Conservation (phyloP, 2,329 filamentous ascomycete genomes). For the Didymella lethalis region DNA sequence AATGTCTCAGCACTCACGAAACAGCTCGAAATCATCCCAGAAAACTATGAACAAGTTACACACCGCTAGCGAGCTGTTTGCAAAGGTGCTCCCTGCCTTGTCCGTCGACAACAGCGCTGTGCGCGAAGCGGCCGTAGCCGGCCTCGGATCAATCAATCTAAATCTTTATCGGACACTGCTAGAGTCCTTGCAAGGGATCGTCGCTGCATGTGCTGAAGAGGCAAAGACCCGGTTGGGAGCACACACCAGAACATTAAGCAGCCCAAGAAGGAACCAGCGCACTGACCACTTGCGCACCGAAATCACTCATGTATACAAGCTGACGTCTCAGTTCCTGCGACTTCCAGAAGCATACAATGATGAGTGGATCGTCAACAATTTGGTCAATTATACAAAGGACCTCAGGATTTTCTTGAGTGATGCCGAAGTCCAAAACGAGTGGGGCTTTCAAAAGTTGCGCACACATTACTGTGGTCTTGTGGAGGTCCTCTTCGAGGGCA, state of each 20-base stretch:
- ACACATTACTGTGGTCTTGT: conserved; percentile 94
- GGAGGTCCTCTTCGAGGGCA: conserved; percentile 90
- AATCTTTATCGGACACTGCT: conserved; percentile 91
- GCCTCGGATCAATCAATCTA: conserved; percentile 92
- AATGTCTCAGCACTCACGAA: conserved; percentile 78
- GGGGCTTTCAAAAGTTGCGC: conserved; percentile 89
- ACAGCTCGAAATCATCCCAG: conserved; percentile 75
- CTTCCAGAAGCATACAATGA: conserved; percentile 80
- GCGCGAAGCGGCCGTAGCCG: conserved; percentile 86
- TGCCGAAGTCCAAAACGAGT: conserved; percentile 90
- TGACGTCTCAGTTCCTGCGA: conserved; percentile 88
- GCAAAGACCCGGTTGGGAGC: conserved; percentile 77
- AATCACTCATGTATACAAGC: conserved; percentile 93
- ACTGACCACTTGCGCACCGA: conserved; percentile 91
- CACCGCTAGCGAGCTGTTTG: conserved; percentile 88
- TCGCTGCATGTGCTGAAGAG: conserved; percentile 86
- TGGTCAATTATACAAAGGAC: conserved; percentile 89
- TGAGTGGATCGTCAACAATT: conserved; percentile 88
- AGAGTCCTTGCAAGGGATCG: conserved; percentile 87
- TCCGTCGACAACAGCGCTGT: conserved; percentile 81
- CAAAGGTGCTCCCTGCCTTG: conserved; percentile 86
- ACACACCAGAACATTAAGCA: conserved; percentile 86
- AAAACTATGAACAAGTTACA: conserved; percentile 79
- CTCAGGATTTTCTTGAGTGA: conserved; percentile 95
- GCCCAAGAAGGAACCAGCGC: conserved; percentile 75